Base-by-base conservation (phyloP, 768 basidiomycete genomes). In the Stropharia rugosoannulata region DNA sequence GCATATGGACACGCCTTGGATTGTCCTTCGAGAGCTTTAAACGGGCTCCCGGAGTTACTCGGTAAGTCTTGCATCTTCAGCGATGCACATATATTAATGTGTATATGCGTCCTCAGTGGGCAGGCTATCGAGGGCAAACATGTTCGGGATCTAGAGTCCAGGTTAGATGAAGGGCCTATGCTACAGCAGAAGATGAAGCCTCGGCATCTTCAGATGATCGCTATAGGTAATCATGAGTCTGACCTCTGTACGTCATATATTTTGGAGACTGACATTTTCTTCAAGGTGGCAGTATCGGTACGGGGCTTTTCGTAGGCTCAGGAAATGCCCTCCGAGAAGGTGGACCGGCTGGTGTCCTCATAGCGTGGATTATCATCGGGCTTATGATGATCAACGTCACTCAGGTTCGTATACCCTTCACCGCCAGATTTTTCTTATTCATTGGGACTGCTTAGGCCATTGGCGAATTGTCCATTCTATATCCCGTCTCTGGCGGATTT, bases 161-260 rank as follows among this genome's bases (percentile, higher is more conserved):
- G 74, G 48, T 61, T 71, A 56, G 74, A 71, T 19, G 75, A 78
- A 19, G 70, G 70, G 16, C 76, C 78, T 10, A 75, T 78, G 73
- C 64, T 79, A n/a, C 78, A 79, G 55, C 75, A 76, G 57, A 76
- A 78, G 66, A 75, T 79, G 76, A 78, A 78, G 67, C 73, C 74
- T 7, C 64, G 78, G 41, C 78, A 79, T 68, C 56, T 79, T 27
- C 64, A 70, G 48, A 78, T 79, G 78, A 79, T 79, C 64, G 78
- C 78, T 56, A 76, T 79, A 48, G 78, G 76, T 76, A 37, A 56
- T 75, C 66, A 18, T 4, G 7, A n/a, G 25, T 5, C 22, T 37
- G 22, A 41, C 19, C 27, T 29, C 22, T 37, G 12, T 22, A 22
- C 22, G 22, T 22, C 19, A 27, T 5, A n/a, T 40, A n/a, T 41